A percentile compares a stretch with the other conserved stretches of the same genome.
Evolutionary conservation across 495 filamentous ascomycete species (phyloP).

Genomic region (Aspergillus sparsus): DNA sequence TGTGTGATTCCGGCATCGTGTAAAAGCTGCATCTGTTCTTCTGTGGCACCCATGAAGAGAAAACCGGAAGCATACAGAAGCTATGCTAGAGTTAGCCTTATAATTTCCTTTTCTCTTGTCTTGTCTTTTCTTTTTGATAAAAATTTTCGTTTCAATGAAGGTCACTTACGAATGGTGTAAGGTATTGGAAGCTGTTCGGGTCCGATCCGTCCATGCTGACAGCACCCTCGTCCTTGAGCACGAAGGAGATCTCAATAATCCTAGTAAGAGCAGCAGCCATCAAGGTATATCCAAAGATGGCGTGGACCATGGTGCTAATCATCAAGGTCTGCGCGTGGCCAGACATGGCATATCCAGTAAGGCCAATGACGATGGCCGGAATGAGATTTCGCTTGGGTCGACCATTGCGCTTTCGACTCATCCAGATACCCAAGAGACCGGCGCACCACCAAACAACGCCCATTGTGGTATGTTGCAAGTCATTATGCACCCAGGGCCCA

Average conservation of each 20-base stretch:
- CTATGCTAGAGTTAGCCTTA: constrained; percentile 45
- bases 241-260: constrained; percentile 89
- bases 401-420: constrained; percentile 80
- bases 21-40: constrained; percentile 88
- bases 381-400: constrained; percentile 88
- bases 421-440: constrained; percentile 87
- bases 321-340: constrained; percentile 79
- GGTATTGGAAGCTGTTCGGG: constrained; percentile 86
- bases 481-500: constrained; percentile 83
- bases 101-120: neutral
- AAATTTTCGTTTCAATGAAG: too few relatives aligned
- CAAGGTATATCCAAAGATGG: constrained; percentile 91
- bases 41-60: constrained; percentile 95
- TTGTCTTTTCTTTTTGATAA: neutral
- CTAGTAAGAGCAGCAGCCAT: constrained; percentile 85
- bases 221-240: constrained; percentile 69
- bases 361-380: constrained; percentile 81
- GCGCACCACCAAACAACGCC: constrained; percentile 97
- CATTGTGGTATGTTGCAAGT: constrained; percentile 97
- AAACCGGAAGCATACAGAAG: constrained; percentile 92
- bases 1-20: constrained; percentile 73
- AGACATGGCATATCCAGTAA: constrained; percentile 96
- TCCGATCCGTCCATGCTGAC: constrained; percentile 60
- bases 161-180: constrained; percentile 81
- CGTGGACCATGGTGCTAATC: constrained; percentile 86